These are phyloP conservation scores for Diplodia intermedia DNA, from an alignment of 2,329 filamentous ascomycete species.

Conservation along the genomic window DNA sequence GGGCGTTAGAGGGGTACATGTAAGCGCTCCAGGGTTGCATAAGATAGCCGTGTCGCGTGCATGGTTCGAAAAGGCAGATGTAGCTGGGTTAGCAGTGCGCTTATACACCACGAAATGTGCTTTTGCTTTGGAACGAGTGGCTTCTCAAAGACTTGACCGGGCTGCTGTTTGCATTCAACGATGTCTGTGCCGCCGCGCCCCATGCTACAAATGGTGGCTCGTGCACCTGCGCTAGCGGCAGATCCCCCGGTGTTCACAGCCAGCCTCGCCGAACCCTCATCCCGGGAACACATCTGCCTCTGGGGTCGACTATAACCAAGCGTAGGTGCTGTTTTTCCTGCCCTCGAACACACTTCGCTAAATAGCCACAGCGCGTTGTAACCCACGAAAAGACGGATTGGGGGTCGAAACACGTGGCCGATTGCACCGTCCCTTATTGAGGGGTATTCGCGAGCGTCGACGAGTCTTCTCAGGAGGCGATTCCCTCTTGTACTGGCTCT, in stretches of 20 bases:
- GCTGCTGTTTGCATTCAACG: no score
- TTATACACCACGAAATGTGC: neutral
- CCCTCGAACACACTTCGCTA: neutral
- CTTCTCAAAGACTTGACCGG: no score
- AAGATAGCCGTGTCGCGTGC: neutral
- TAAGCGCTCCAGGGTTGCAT: neutral
- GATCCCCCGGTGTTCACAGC: neutral
- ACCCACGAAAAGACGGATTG: no score
- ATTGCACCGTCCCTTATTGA: neutral
- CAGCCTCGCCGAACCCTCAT: neutral
- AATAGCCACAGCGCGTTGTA: neutral
- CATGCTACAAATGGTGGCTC: slow-evolving; percentile 19
- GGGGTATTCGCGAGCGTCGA: neutral
- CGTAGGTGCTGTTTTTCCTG: neutral
- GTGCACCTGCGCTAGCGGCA: slow-evolving; percentile 11
- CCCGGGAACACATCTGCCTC: neutral
- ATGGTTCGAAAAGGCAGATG: slow-evolving; percentile 6
- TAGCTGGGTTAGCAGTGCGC: neutral
- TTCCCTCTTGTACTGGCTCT: neutral
- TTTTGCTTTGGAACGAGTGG: neutral
- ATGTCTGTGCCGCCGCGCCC: neutral
- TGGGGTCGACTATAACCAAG: neutral
- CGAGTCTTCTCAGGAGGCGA: neutral
- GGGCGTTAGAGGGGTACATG: neutral
- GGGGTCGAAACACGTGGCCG: slow-evolving; percentile 10